These are phyloP conservation scores for Pseudonectria foliicola DNA, from an alignment of 2,329 filamentous ascomycete species.

Conservation along the genomic window DNA sequence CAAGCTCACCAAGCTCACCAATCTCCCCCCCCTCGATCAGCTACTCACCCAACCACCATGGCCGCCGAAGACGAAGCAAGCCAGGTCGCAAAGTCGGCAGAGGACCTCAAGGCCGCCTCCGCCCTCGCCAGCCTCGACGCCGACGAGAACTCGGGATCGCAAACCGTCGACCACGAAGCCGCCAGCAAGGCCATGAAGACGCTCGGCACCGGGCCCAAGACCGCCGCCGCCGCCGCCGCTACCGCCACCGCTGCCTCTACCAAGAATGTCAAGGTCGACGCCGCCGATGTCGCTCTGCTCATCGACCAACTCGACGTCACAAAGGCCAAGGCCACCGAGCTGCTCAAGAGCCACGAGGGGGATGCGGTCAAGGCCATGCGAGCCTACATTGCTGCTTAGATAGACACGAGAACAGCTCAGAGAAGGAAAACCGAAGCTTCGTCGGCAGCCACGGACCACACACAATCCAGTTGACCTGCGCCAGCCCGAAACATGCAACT, in stretches of 20 bases:
- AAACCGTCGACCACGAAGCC: slow-evolving; percentile 62
- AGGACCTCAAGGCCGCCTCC: slow-evolving; percentile 70
- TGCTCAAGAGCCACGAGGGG: slow-evolving; percentile 65
- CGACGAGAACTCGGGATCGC: slow-evolving; percentile 35
- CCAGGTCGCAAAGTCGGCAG: slow-evolving; percentile 54
- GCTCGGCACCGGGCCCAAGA: slow-evolving; percentile 35
- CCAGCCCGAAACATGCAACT: too few species aligned
- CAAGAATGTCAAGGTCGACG: slow-evolving; percentile 67
- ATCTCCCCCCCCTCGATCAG: too few species aligned
- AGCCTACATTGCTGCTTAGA: slow-evolving; percentile 37
- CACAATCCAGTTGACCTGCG: too few species aligned
- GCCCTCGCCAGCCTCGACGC: slow-evolving; percentile 65
- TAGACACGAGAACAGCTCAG: too few species aligned
- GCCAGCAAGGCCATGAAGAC: slow-evolving; percentile 65
- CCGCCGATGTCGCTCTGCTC: slow-evolving; percentile 62
- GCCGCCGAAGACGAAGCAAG: slow-evolving; percentile 52
- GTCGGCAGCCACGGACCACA: too few species aligned
- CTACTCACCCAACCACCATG: slow-evolving; percentile 50
- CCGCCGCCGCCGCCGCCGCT: slow-evolving; percentile 16
- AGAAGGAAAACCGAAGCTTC: too few species aligned
- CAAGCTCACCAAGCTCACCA: too few species aligned
- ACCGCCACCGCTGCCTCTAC: slow-evolving; percentile 27
- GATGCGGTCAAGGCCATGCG: slow-evolving; percentile 60
- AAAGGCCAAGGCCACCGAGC: slow-evolving; percentile 66
- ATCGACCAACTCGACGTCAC: slow-evolving; percentile 66